phyloP scores from a whole-genome alignment of 2,329 filamentous ascomycete genomes.

The Parascedosporium putredinis region DNA sequence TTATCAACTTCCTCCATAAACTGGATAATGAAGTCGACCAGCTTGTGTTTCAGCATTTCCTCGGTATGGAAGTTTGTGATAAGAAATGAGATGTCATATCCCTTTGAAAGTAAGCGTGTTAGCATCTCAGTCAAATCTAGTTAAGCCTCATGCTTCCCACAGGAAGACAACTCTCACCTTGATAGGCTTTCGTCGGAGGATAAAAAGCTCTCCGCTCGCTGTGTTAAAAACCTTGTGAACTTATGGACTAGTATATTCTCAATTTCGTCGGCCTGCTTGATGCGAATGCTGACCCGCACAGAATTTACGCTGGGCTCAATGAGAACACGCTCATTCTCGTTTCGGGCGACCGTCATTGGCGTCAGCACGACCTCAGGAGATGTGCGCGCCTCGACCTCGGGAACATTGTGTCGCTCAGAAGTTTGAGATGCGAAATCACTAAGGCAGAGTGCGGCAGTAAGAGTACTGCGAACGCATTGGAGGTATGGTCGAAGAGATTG shows the following conservation, averaged over 20 bases:
- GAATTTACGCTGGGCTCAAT: conserved; percentile 97
- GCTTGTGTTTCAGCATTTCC: conserved; percentile 97
- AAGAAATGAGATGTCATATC: conserved; percentile 96
- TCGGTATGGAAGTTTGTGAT: conserved; percentile 99
- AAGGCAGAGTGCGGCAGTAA: conserved; percentile 78
- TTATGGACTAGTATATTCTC: conserved; percentile 97
- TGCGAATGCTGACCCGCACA: conserved; percentile 93
- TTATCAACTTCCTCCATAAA: conserved; percentile 99
- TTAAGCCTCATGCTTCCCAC: not conserved
- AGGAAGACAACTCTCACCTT: conserved; percentile 61
- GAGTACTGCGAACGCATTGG: conserved; percentile 86
- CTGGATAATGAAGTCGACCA: conserved; percentile 97
- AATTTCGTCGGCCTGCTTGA: conserved; percentile 99
- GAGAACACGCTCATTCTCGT: conserved; percentile 92
- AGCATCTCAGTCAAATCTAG: conserved; percentile 15
- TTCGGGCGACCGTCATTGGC: conserved; percentile 80
- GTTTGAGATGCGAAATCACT: conserved; percentile 98
- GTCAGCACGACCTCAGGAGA: conserved; percentile 92
- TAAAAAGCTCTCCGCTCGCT: conserved; percentile 96
- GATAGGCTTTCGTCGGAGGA: conserved; percentile 87
- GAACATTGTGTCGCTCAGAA: conserved; percentile 94
- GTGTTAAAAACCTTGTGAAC: conserved; percentile 92
- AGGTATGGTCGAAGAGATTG: conserved; percentile 96
- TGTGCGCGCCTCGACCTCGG: conserved; percentile 86
- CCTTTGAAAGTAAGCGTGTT: conserved; percentile 37